Evolutionary conservation across 768 basidiomycete species (phyloP), one percentile per base, ranked within the genome.

Genomic region (Asterophora lycoperdoides): DNA sequence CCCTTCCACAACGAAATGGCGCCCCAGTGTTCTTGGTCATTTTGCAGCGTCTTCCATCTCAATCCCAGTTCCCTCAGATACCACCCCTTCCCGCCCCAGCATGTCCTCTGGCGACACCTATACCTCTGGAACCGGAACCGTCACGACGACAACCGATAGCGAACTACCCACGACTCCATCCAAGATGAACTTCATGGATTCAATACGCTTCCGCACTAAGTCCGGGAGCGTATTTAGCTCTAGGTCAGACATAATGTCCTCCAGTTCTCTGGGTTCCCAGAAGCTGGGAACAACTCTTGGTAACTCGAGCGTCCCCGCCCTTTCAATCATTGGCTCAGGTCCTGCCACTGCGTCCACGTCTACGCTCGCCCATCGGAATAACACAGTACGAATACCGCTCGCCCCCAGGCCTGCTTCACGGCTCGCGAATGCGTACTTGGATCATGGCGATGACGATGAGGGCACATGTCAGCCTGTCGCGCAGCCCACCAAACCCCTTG

Each of bases 21-120:
- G 81, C n/a, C 82, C 85, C 9, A 80, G 75, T 53, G 77, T 87
- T 18, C 64, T 85, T 18, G 81, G 79, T 5, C 79, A 86, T 55
- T 86, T 86, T 58, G 68, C 76, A 23, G 73, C 77, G 46, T 57
- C 73, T 44, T 73, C 79, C 43, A 60, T 68, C 76, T 36, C 76
- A 73, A 59, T 54, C 68, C 76, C 65, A 43, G 59, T 68, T 37
- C 69, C 73, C 26, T 72, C 74, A 14, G 78, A 74, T 39, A 64
- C 66, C 13, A 68, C 74, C 32, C 71, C 67, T 32, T 75, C 81
- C 14, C 75, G 81, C 28, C 80, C 76, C 14, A 83, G 81, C 56
- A 70, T 82, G 45, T 85, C 81, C 30, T 84, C 83, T 20, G 76
- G 72, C 4, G 74, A 76, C 34, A 83, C 82, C 20, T 76, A 68